These are phyloP conservation scores for Trypanosoma mega DNA, from an alignment of 208 protist species.

Conservation along the genomic window DNA sequence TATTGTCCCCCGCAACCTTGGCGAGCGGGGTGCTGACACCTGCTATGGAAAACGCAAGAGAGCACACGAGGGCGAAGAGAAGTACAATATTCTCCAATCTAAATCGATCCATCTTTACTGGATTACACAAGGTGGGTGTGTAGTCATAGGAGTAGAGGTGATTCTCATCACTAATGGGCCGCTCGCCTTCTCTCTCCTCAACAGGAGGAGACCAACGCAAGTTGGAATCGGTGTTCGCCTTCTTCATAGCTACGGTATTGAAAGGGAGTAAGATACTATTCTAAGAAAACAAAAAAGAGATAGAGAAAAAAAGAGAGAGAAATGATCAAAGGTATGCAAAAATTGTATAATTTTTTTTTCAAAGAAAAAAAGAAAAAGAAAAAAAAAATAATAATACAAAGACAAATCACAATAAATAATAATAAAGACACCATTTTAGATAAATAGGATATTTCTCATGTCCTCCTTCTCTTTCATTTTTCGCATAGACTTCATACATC, in stretches of 20 bases:
- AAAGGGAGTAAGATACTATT: neutral
- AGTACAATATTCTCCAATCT: slow-evolving; percentile 37
- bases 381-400: slow-evolving; percentile 8
- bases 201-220: too few species aligned
- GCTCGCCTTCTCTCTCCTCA: too few species aligned
- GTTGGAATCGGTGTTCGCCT: too few species aligned
- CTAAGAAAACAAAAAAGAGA: neutral
- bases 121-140: slow-evolving; percentile 35
- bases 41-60: slow-evolving; percentile 24
- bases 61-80: slow-evolving; percentile 16
- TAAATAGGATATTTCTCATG: too few species aligned
- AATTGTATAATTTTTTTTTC: neutral
- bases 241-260: slow-evolving; percentile 7
- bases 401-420: neutral
- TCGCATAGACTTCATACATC: neutral
- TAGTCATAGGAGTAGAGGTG: slow-evolving; percentile 25
- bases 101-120: slow-evolving; percentile 31
- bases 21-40: slow-evolving; percentile 24
- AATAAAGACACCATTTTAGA: too few species aligned
- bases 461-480: neutral
- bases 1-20: slow-evolving; percentile 4
- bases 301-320: slow-evolving; percentile 10
- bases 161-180: neutral
- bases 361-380: slow-evolving; percentile 12
- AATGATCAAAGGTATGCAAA: neutral